Base-by-base conservation (phyloP, 306 rosid species). In the Rosa lucieae region DNA sequence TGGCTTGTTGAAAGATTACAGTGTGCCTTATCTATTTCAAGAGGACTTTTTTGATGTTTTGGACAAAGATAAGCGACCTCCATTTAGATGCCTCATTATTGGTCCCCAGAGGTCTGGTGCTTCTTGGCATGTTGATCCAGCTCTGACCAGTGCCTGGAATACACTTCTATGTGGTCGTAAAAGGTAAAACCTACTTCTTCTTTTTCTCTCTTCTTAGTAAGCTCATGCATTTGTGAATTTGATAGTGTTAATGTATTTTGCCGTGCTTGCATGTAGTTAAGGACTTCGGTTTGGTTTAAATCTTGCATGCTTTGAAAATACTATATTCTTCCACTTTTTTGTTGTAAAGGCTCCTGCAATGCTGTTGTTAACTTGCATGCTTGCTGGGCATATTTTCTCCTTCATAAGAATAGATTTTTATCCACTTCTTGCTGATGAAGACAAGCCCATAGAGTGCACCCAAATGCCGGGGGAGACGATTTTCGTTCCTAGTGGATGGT, bases 41-140 rank as follows among this genome's bases (percentile, higher is more conserved):
- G 99, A 91, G 86, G 98, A 93, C 84, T 88, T 74, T 78, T 93
- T 95, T 84, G 97, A 91, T 84, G 83, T 88, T 79, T 81, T 95
- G 81, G 94, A 91, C 72, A 80, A 74, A 65, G 96, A 95, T 73
- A 85, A 90, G 73, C 89, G 99, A 75, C 99, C 99, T 61, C 88
- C 99, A 70, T 95, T 86, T 85, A 91, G 98, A 90, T 95, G 99
- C 97, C 85, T 95, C 81, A 91, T 95, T 74, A 88, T 93, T 82
- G 99, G 98, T 72, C 99, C 99, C 67, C 89, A 93, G 91, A 93
- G 98, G 86, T 95, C 99, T 78, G 99, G 99, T 69, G 98, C 99
- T 67, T 93, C 99, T 56, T 95, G 99, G 99, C 99, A 95, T 89
- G 96, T 95, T 87, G 99, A 95, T 90, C 99, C 99, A 52, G 90